Percentiles rank a stretch among this genome's conserved stretches.
Conservation (phyloP, 2,329 filamentous ascomycete genomes). For the Arthroderma uncinatum region DNA sequence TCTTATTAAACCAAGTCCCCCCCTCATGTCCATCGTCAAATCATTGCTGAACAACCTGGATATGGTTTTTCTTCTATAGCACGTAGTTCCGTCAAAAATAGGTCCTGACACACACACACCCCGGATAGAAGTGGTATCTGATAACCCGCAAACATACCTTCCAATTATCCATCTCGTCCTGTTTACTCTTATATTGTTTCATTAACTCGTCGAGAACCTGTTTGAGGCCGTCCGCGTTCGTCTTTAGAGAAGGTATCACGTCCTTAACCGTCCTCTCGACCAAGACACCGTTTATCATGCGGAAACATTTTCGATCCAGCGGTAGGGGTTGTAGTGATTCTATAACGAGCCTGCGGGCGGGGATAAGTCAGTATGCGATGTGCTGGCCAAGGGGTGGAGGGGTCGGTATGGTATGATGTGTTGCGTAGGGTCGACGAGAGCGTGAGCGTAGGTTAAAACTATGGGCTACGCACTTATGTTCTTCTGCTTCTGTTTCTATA, state of each 20-base stretch:
- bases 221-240: slow-evolving; percentile 84
- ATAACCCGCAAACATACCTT: slow-evolving; percentile 71
- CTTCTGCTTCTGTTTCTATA: slow-evolving; percentile 92
- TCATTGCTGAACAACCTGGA: slow-evolving; percentile 30
- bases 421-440: neutral
- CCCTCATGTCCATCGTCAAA: too few species aligned
- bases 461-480: slow-evolving; percentile 91
- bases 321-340: slow-evolving; percentile 79
- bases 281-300: slow-evolving; percentile 94
- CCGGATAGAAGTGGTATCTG: neutral
- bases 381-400: neutral
- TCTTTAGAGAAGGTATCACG: slow-evolving; percentile 79
- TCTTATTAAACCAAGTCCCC: neutral
- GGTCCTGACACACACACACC: neutral
- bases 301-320: slow-evolving; percentile 87
- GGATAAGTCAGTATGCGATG: neutral
- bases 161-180: slow-evolving; percentile 94
- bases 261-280: slow-evolving; percentile 91
- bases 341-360: slow-evolving; percentile 63
- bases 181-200: slow-evolving; percentile 92
- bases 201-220: slow-evolving; percentile 90
- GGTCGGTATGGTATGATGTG: neutral
- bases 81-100: neutral
- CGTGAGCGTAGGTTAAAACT: neutral
- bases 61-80: slow-evolving; percentile 30